These are phyloP conservation scores for Tetracladium setigerum DNA, from an alignment of 495 filamentous ascomycete genomes.

Conservation along the genomic window DNA sequence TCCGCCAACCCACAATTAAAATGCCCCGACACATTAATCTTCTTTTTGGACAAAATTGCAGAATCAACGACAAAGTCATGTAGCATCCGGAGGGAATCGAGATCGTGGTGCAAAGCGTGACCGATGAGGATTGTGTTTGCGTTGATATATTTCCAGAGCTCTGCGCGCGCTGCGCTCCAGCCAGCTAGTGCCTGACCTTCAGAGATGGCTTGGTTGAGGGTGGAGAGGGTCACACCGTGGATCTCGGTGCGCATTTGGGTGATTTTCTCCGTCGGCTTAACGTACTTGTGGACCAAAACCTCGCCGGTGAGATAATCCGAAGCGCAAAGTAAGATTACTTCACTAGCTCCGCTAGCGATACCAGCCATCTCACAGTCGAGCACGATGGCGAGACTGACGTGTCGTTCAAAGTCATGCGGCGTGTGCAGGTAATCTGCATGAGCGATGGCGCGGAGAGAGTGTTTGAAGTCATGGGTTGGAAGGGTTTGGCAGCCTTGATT, in stretches of 20 bases:
- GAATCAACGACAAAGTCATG: conserved; percentile 19
- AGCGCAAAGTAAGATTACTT: conserved; percentile 15
- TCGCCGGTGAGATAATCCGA: conserved; percentile 17
- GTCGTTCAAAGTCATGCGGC: too few species aligned
- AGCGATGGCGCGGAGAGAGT: conserved; percentile 5
- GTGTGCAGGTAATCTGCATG: conserved; percentile 7
- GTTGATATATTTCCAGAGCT: conserved; percentile 16
- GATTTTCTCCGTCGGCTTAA: conserved; percentile 6
- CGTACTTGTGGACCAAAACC: conserved; percentile 12
- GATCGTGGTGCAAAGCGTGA: conserved; percentile 18
- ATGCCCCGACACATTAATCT: not conserved
- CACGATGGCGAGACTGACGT: not conserved
- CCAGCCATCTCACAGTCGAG: conserved; percentile 19
- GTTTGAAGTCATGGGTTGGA: conserved; percentile 14
- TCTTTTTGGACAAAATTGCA: conserved; percentile 8
- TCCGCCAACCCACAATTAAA: conserved; percentile 11
- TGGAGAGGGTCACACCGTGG: conserved; percentile 13
- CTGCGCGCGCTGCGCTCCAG: conserved; percentile 14
- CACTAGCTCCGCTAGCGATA: conserved; percentile 9
- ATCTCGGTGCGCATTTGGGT: conserved; percentile 12
- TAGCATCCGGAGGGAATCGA: conserved; percentile 17
- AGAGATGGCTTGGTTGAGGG: conserved; percentile 10
- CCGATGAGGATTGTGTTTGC: conserved; percentile 15
- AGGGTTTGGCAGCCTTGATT: conserved; percentile 9
- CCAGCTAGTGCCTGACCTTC: conserved; percentile 9